Conservation (phyloP, 1,284 basidiomycete species). For the Schizopora paradoxa region DNA sequence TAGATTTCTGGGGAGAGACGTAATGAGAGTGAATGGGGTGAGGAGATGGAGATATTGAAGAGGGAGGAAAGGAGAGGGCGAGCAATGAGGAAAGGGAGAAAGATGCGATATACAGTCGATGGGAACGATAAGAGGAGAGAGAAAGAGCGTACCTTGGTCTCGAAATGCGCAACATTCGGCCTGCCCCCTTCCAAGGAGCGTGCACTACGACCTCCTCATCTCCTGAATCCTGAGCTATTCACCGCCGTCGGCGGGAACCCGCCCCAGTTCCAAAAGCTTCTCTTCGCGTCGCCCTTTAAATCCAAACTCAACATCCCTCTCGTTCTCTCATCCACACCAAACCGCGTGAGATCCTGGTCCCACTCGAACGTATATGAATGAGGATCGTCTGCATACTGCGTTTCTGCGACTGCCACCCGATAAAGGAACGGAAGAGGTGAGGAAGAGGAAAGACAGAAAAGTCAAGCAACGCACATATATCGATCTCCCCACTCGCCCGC, state of each 20-base stretch:
- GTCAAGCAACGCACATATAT: no score
- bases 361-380: conserved; percentile 41
- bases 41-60: no score
- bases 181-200: conserved; percentile 27
- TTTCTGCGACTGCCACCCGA: conserved; percentile 33
- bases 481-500: no score
- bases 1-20: conserved; percentile 40
- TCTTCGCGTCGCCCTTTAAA: conserved; percentile 24
- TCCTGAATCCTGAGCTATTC: conserved; percentile 32
- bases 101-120: no score
- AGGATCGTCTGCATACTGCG: conserved; percentile 33
- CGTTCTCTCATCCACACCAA: conserved; percentile 12
- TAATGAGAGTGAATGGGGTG: no score
- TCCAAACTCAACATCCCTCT: conserved; percentile 25
- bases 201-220: conserved; percentile 25
- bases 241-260: conserved; percentile 32
- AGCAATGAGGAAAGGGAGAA: no score
- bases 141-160: no score
- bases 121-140: no score
- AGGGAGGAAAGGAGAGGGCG: no score
- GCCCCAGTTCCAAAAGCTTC: conserved; percentile 32
- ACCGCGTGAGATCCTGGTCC: conserved; percentile 34
- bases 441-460: no score
- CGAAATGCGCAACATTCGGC: conserved; percentile 37
- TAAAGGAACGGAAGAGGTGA: no score